A percentile compares a stretch with the other conserved stretches of the same genome.
Evolutionary conservation across 148 eudicot genomes (phyloP).

Genomic region (Simmondsia chinensis): DNA sequence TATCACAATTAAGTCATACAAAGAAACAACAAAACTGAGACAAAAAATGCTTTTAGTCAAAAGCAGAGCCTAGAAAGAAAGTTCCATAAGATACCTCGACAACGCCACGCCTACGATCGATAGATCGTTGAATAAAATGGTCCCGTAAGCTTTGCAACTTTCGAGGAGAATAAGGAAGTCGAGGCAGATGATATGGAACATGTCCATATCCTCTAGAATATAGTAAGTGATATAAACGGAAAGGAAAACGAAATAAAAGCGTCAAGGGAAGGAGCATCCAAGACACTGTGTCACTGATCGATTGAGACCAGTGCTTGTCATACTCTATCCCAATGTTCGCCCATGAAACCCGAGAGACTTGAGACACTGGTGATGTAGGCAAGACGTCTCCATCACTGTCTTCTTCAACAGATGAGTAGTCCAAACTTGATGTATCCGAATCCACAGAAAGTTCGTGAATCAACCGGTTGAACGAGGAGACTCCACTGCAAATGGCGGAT

Average conservation of each 20-base stretch:
- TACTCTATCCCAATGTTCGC: constrained; percentile 41
- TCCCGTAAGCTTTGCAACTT: constrained; percentile 48
- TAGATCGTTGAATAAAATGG: constrained; percentile 66
- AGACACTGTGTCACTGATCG: constrained; percentile 34
- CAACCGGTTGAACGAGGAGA: constrained; percentile 90
- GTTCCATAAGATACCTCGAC: constrained; percentile 53
- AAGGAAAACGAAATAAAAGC: constrained; percentile 48
- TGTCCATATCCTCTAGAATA: constrained; percentile 22
- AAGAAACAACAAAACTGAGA: neutral
- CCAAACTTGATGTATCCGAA: constrained; percentile 67
- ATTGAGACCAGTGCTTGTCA: constrained; percentile 40
- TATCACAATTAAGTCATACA: too few relatives aligned
- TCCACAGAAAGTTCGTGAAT: constrained; percentile 81
- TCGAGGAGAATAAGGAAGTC: constrained; percentile 26
- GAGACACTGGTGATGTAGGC: constrained; percentile 65
- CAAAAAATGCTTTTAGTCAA: neutral
- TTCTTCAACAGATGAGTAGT: constrained; percentile 61
- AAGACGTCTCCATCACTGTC: constrained; percentile 37
- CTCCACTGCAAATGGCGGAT: constrained; percentile 56
- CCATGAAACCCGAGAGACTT: constrained; percentile 52
- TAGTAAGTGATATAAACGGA: constrained; percentile 31
- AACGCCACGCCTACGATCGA: constrained; percentile 92
- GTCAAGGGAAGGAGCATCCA: constrained; percentile 62
- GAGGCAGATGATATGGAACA: constrained; percentile 16
- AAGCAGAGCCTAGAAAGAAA: neutral